phyloP scores from a whole-genome alignment of 305 asterid genomes.

The Striga hermonthica region DNA sequence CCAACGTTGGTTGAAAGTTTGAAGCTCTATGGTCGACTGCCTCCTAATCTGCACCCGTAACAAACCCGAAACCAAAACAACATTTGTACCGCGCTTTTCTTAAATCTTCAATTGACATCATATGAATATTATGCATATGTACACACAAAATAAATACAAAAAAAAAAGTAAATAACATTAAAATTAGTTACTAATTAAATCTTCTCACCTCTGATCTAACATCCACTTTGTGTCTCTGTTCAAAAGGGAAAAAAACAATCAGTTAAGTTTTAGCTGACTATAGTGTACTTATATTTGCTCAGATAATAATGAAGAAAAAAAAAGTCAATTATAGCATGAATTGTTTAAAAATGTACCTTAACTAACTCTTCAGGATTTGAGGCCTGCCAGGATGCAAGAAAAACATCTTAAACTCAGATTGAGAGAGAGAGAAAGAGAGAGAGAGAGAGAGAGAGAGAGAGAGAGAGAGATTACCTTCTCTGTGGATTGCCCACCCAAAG shows the following conservation, averaged over 20 bases:
- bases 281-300: no score
- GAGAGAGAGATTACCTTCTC: constrained; percentile 50
- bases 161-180: no score
- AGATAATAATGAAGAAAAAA: neutral
- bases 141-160: no score
- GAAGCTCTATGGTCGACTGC: constrained; percentile 71
- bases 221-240: constrained; percentile 53
- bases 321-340: neutral
- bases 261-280: neutral
- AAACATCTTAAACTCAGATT: constrained; percentile 14
- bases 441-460: neutral
- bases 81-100: no score
- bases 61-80: neutral
- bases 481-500: constrained; percentile 82
- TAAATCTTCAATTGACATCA: no score
- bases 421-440: neutral
- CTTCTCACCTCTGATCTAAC: constrained; percentile 67
- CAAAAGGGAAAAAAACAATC: constrained; percentile 16
- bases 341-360: constrained; percentile 42
- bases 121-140: no score
- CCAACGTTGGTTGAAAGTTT: constrained; percentile 78
- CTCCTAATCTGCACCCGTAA: constrained; percentile 80
- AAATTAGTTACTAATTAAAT: no score
- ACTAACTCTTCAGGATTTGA: constrained; percentile 37
- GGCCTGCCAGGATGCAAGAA: constrained; percentile 49